phyloP scores from a whole-genome alignment of 257 asterid species.

The Sherardia arvensis region DNA sequence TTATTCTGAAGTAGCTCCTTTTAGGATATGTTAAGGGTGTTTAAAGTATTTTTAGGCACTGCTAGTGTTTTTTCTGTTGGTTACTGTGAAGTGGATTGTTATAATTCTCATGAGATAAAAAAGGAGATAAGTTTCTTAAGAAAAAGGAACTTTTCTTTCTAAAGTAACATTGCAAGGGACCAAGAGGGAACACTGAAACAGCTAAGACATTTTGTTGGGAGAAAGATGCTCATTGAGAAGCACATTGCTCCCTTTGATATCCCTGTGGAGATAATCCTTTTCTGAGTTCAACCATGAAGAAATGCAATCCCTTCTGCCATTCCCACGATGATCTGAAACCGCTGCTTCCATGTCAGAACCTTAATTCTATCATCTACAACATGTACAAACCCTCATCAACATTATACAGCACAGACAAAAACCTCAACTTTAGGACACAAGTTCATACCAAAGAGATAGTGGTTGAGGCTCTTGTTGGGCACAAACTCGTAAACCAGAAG shows the following conservation, averaged over 20 bases:
- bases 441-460: slow-evolving; percentile 45
- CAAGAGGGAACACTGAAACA: too few species aligned
- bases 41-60: too few species aligned
- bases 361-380: slow-evolving; percentile 46
- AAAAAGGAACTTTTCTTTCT: too few species aligned
- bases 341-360: slow-evolving; percentile 63
- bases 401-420: background rate
- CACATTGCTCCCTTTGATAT: slow-evolving; percentile 77
- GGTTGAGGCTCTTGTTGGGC: slow-evolving; percentile 72
- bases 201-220: too few species aligned
- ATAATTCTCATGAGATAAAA: too few species aligned
- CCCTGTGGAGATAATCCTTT: slow-evolving; percentile 76
- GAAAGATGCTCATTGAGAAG: slow-evolving; percentile 60
- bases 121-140: too few species aligned
- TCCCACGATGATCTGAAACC: slow-evolving; percentile 57
- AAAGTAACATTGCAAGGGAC: too few species aligned
- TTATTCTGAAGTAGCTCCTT: too few species aligned
- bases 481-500: slow-evolving; percentile 74
- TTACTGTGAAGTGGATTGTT: too few species aligned
- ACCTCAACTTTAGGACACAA: background rate
- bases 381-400: background rate
- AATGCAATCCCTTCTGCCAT: slow-evolving; percentile 79
- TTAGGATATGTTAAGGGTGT: too few species aligned
- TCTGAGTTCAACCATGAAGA: slow-evolving; percentile 56
- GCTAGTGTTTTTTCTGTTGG: too few species aligned